These are phyloP conservation scores for Neurospora sp. DNA, from an alignment of 495 filamentous ascomycete species.

Conservation along the genomic window DNA sequence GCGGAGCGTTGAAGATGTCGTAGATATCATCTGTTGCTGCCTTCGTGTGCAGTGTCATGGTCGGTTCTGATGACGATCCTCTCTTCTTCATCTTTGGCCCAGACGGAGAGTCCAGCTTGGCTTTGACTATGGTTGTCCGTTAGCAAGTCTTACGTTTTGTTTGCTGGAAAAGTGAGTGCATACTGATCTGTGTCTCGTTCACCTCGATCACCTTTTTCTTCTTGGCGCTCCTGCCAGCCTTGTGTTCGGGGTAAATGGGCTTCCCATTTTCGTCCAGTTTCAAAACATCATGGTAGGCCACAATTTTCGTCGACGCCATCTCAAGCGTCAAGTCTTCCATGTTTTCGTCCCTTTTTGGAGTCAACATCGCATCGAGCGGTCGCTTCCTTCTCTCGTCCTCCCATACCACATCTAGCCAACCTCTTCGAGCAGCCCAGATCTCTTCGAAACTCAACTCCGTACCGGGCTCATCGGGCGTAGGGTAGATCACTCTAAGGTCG, in stretches of 20 bases:
- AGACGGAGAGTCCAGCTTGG: conserved; percentile 80
- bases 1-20: conserved; percentile 87
- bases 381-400: conserved; percentile 30
- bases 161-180: conserved; percentile 17
- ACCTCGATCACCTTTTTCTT: conserved; percentile 71
- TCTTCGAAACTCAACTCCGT: conserved; percentile 85
- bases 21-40: conserved; percentile 97
- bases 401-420: conserved; percentile 71
- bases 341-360: conserved; percentile 3
- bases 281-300: conserved; percentile 34
- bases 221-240: conserved; percentile 16
- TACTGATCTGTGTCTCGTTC: conserved; percentile 79
- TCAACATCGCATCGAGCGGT: neutral
- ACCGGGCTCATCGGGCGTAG: conserved; percentile 53
- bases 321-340: conserved; percentile 14
- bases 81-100: conserved; percentile 66
- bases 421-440: conserved; percentile 65
- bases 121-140: conserved; percentile 55
- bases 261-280: conserved; percentile 44
- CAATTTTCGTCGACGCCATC: conserved; percentile 29
- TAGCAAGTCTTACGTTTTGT: conserved; percentile 1
- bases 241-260: conserved; percentile 20
- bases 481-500: conserved; percentile 75
- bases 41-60: conserved; percentile 93
- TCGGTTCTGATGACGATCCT: conserved; percentile 55